Evolutionary conservation across 164 flowering plant species (phyloP).

Genomic region (Umbilicus rupestris): DNA sequence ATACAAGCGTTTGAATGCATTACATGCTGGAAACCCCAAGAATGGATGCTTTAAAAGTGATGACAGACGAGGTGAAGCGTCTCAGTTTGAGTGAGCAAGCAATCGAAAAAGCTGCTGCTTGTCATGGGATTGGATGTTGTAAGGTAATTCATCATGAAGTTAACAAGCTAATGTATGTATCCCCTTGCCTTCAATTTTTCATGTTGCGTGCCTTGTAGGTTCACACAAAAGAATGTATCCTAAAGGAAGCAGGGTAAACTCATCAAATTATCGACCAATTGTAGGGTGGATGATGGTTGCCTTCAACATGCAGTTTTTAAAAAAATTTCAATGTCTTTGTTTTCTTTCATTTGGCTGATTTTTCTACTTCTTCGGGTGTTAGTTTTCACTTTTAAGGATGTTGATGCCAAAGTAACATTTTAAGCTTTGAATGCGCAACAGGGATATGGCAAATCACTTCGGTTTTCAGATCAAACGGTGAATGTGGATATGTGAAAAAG

Average conservation of each 20-base stretch:
- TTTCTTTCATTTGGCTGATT: too few species aligned
- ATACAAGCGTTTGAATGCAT: slow-evolving; percentile 67
- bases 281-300: slow-evolving; percentile 74
- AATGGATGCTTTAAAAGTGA: slow-evolving; percentile 31
- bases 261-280: slow-evolving; percentile 58
- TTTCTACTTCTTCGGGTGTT: too few species aligned
- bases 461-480: slow-evolving; percentile 67
- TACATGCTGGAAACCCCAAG: slow-evolving; percentile 73
- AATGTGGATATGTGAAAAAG: slow-evolving; percentile 61
- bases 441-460: slow-evolving; percentile 60
- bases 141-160: slow-evolving; percentile 28
- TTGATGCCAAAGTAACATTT: too few species aligned
- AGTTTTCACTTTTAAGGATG: too few species aligned
- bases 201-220: slow-evolving; percentile 23
- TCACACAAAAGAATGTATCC: slow-evolving; percentile 61
- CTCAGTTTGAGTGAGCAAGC: slow-evolving; percentile 82
- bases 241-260: slow-evolving; percentile 51
- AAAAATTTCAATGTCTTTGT: background rate
- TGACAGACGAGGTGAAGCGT: slow-evolving; percentile 40
- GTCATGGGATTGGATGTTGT: slow-evolving; percentile 48
- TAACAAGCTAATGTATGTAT: background rate
- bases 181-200: background rate
- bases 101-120: slow-evolving; percentile 46
- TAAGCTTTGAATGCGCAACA: slow-evolving; percentile 19
- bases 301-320: slow-evolving; percentile 47